phyloP scores from a whole-genome alignment of 148 eudicot species.

The Cornus florida region DNA sequence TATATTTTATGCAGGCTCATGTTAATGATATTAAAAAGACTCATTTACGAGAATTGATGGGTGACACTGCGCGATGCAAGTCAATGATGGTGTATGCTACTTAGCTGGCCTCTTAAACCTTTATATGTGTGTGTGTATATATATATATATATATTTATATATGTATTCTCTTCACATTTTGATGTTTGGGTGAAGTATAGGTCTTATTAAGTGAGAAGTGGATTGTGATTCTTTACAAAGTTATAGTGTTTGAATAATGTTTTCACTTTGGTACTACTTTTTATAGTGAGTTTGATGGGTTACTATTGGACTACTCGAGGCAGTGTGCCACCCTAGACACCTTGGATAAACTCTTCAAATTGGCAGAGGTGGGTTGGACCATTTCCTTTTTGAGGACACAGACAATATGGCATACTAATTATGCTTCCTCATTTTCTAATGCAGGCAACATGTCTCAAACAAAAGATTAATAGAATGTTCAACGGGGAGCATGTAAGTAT shows the following conservation, averaged over 20 bases:
- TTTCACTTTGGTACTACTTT: background rate
- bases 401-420: background rate
- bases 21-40: slow-evolving; percentile 75
- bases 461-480: slow-evolving; percentile 76
- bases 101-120: background rate
- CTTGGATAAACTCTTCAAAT: slow-evolving; percentile 58
- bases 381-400: background rate
- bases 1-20: slow-evolving; percentile 49
- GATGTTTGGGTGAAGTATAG: background rate
- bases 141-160: too few relatives aligned
- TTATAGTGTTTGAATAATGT: background rate
- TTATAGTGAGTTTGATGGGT: slow-evolving; percentile 70
- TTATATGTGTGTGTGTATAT: too few relatives aligned
- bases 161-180: background rate
- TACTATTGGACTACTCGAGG: slow-evolving; percentile 84
- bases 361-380: slow-evolving; percentile 71
- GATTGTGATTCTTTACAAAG: background rate
- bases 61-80: slow-evolving; percentile 69
- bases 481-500: slow-evolving; percentile 52
- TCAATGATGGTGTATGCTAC: slow-evolving; percentile 86
- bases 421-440: slow-evolving; percentile 16
- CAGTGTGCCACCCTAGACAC: slow-evolving; percentile 80
- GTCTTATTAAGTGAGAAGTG: background rate
- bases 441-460: slow-evolving; percentile 82
- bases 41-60: slow-evolving; percentile 89